Base-by-base conservation (phyloP, 805 yeast genomes). In the Yamadazyma phyllophila region DNA sequence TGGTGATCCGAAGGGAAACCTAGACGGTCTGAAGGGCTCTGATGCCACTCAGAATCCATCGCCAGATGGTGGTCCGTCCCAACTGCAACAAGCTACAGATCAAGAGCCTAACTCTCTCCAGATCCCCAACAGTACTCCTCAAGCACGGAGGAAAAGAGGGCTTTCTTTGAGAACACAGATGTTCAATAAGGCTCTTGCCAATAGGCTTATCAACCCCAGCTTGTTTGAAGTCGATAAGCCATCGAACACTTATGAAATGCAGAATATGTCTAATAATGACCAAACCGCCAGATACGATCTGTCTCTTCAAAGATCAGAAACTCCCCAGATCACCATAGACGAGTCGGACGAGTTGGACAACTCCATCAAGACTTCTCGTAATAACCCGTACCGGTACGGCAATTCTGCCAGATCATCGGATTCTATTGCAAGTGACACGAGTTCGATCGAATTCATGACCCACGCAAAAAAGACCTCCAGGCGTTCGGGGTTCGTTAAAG, bases 121-220 rank as follows among this genome's bases (percentile, higher is more conserved):
- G 26, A 35, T 42, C 4, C 53, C 58, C 5, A 34, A 16, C 26
- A 47, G 40, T n/a, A 51, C 55, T 2, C 56, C 53, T 7, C 61
- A 52, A 29, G 39, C 55, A 5, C 66, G 75, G 26, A 67, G 87
- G 50, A 76, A 74, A 49, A 63, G 91, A 54, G 90, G 90, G 0
- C 79, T 82, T 49, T 81, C 88, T 7, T 62, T 85, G 45, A 70
- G 91, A 49, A 72, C 86, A 0, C 89, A 85, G 64, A 68, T 85
- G 40, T 75, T 84, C 65, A 79, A 73, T 57, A 79, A 73, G 48
- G 60, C 70, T 50, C 55, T 42, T 35, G 52, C 50, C 26, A 34
- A 16, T 20, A 26, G 47, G 11, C 41, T 43, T 26, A 44, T 36
- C 30, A 39, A 32, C 39, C 48, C 48, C 30, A 35, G 40, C 30